Base-by-base conservation (phyloP, 2,329 filamentous ascomycete genomes). In the Ophiostoma triangulosporum region DNA sequence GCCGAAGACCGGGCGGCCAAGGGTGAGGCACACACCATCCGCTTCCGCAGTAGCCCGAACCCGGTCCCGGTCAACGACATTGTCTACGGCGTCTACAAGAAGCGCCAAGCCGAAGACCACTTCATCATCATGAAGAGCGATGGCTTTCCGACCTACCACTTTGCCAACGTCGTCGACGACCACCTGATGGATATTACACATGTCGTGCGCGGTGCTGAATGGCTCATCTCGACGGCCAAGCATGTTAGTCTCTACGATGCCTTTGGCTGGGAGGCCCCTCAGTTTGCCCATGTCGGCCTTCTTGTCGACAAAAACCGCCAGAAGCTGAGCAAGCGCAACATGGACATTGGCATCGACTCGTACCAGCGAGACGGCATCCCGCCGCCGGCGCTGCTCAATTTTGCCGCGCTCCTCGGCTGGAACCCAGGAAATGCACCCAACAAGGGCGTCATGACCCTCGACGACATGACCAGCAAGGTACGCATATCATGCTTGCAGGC, bases 91-190 rank as follows among this genome's bases (percentile, higher is more conserved):
- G 66, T 68, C 11, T 81, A 84, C 59, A 69, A 74, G 68, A 75
- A 77, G 64, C 69, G 70, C 62, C 64, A 75, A 59, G 59, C 69
- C 51, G 69, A 82, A 65, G 88, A 93, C 60, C 90, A 97, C 63
- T 91, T 89, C 20, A 86, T 98, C 57, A 73, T 98, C 38, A 72
- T 96, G 56, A 98, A 98, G 67, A 84, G 83, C 0, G 93, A 98
- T 64, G 90, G 89, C 0, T 86, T 86, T 59, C 93, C 93, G 0
- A 98, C 94, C 0, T 98, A 98, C 64, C 93, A 98, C 67, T 83
- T 98, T 57, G 93, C 93, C 4, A 98, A 97, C 63, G 91, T 98
- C 8, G 84, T 98, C 4, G 93, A 98, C 64, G 93, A 98, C 63
- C 88, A 96, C 66, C 73, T 85, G 56, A 98, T 98, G 93, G 72